A percentile compares a stretch with the other conserved stretches of the same genome.
Evolutionary conservation across 2,329 filamentous ascomycete species (phyloP).

Genomic region (Aspergillus sp.): DNA sequence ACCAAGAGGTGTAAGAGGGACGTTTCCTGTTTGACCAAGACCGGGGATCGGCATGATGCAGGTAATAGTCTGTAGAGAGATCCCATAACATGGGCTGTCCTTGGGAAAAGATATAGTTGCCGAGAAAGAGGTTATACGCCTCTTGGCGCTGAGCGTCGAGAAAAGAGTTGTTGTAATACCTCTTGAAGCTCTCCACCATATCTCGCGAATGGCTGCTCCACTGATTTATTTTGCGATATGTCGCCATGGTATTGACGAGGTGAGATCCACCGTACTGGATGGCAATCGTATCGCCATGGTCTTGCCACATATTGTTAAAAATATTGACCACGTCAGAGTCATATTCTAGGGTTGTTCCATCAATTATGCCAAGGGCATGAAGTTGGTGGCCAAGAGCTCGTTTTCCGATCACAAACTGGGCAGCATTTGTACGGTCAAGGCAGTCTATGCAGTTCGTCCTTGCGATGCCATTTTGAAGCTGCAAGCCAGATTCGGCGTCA

Average conservation of each 20-base stretch:
- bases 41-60: conserved; percentile 83
- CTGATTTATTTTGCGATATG: conserved; percentile 97
- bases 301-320: conserved; percentile 97
- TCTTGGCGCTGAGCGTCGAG: conserved; percentile 96
- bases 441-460: conserved; percentile 98
- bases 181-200: conserved; percentile 98
- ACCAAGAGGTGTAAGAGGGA: conserved; percentile 86
- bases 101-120: conserved; percentile 85
- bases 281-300: conserved; percentile 95
- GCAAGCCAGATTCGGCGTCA: conserved; percentile 58
- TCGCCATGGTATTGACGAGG: conserved; percentile 98
- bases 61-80: conserved; percentile 87
- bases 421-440: conserved; percentile 92
- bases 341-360: conserved; percentile 74
- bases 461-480: conserved; percentile 84
- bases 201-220: conserved; percentile 97
- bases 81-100: conserved; percentile 97
- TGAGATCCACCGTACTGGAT: conserved; percentile 97
- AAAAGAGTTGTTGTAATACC: conserved; percentile 98
- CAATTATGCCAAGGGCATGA: conserved; percentile 82
- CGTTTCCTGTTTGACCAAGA: conserved; percentile 60
- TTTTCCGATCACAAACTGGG: conserved; percentile 97
- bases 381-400: conserved; percentile 87
- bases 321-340: conserved; percentile 94
- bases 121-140: conserved; percentile 94